phyloP scores from a whole-genome alignment of 179 eudicot species.

The Beta lomatogona region DNA sequence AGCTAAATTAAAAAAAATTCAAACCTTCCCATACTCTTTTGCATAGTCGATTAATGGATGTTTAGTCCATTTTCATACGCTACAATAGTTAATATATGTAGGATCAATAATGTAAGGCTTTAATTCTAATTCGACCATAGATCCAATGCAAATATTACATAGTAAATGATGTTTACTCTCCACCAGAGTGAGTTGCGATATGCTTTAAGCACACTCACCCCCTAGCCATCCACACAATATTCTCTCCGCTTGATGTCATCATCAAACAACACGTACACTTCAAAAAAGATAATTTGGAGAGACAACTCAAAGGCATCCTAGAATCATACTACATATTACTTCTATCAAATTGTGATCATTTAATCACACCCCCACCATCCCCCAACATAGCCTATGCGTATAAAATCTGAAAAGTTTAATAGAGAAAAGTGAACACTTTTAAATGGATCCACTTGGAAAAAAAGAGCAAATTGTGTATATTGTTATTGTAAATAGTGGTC shows the following conservation, averaged over 20 bases:
- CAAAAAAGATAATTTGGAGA: neutral
- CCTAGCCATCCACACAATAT: slow-evolving; percentile 4
- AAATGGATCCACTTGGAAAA: slow-evolving; percentile 8
- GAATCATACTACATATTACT: neutral
- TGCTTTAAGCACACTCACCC: slow-evolving; percentile 14
- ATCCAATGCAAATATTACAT: too few species aligned
- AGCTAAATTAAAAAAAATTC: too few species aligned
- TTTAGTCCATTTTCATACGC: too few species aligned
- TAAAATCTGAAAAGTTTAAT: neutral
- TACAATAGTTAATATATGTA: too few species aligned
- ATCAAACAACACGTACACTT: slow-evolving; percentile 8
- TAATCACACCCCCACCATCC: slow-evolving; percentile 13
- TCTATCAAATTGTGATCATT: neutral
- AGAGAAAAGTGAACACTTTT: neutral
- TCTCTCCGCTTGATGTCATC: slow-evolving; percentile 17
- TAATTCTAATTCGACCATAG: too few species aligned
- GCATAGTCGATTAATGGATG: too few species aligned
- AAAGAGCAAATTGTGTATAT: neutral
- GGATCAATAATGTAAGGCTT: too few species aligned
- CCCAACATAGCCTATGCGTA: neutral
- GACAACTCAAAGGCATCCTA: neutral
- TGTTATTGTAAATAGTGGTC: neutral
- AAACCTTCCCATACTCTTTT: too few species aligned
- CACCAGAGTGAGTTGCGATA: neutral
- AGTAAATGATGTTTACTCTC: too few species aligned